Conservation (phyloP, 345 rosid species). For the Brassica incana region DNA sequence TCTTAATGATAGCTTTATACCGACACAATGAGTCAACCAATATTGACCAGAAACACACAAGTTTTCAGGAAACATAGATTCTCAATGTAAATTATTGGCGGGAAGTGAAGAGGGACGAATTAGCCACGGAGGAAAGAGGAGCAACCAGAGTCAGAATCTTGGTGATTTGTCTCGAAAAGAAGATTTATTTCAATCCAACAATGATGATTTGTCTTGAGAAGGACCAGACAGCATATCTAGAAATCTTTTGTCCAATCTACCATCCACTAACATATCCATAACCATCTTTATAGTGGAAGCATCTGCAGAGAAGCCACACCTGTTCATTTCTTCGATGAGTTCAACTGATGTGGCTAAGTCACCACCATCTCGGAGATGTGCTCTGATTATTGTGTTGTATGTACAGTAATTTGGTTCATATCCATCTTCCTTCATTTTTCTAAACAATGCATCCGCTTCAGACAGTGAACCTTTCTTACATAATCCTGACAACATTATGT, state of each 20-base stretch:
- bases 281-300: neutral
- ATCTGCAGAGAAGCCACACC: neutral
- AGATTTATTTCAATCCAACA: too few species aligned
- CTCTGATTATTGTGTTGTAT: neutral
- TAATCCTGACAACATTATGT: neutral
- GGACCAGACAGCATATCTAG: neutral
- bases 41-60: neutral
- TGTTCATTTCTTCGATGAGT: neutral
- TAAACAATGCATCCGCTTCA: neutral
- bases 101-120: constrained; percentile 23
- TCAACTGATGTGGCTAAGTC: neutral
- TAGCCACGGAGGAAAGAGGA: too few species aligned
- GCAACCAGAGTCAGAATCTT: constrained; percentile 50
- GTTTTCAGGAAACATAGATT: neutral
- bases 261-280: neutral
- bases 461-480: neutral
- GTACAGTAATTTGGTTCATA: neutral
- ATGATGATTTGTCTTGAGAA: too few species aligned
- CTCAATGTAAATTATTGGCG: neutral
- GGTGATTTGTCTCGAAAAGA: constrained; percentile 24
- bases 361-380: neutral
- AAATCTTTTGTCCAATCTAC: neutral
- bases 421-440: neutral
- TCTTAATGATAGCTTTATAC: too few species aligned
- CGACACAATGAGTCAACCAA: neutral